phyloP scores from a whole-genome alignment of 83 land plant species.

The Picea mariana region DNA sequence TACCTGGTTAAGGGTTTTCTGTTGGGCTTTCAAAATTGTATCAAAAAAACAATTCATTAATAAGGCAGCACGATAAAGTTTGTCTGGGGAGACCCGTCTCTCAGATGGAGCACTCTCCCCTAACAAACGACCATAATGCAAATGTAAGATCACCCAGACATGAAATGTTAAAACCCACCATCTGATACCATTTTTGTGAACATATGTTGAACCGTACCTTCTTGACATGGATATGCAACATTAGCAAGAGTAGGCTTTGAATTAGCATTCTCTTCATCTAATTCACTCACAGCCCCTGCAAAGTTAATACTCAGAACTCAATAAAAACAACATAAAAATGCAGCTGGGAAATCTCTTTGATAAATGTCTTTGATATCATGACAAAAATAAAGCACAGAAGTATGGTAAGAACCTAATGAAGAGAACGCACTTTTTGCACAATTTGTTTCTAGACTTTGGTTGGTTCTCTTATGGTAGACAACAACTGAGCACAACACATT shows the following conservation, averaged over 20 bases:
- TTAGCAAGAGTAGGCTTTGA: conserved; percentile 14
- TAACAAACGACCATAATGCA: conserved; percentile 20
- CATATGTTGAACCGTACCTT: conserved; percentile 50
- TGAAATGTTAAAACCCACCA: conserved; percentile 20
- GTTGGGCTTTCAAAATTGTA: conserved; percentile 88
- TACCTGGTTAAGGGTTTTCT: conserved; percentile 81
- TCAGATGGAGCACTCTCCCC: conserved; percentile 71
- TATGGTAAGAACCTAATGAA: conserved; percentile 14
- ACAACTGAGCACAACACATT: conserved; percentile 33
- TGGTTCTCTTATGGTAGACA: conserved; percentile 27
- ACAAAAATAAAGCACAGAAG: neutral
- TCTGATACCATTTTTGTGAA: conserved; percentile 14
- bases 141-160: neutral
- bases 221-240: conserved; percentile 32
- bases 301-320: neutral
- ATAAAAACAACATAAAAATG: neutral
- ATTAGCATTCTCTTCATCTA: conserved; percentile 30
- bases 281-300: conserved; percentile 42
- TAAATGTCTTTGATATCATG: neutral
- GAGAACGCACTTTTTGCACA: conserved; percentile 47
- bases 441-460: conserved; percentile 20
- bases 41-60: conserved; percentile 92
- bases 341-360: neutral
- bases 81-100: conserved; percentile 87
- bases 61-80: conserved; percentile 85